Percentiles rank a stretch among this genome's conserved stretches.
These are phyloP conservation scores for Buxus sempervirens DNA, from an alignment of 164 flowering plant genomes.

Conservation along the genomic window DNA sequence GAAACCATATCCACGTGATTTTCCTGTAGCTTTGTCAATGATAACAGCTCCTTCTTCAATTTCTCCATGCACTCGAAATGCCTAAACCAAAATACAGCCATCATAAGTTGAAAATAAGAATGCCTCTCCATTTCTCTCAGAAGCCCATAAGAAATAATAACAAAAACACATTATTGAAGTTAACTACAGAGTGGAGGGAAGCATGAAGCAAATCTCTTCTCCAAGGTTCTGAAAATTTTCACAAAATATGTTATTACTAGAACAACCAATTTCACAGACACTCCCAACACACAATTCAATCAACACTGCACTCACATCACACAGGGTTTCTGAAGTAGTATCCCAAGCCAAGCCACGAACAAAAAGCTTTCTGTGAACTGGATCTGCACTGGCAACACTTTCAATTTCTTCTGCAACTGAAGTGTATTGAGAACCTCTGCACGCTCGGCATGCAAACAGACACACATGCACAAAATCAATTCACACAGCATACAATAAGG, in stretches of 20 bases:
- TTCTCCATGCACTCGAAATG: slow-evolving; percentile 67
- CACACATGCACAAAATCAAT: slow-evolving; percentile 65
- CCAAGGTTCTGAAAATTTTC: not conserved
- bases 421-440: slow-evolving; percentile 71
- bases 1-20: slow-evolving; percentile 78
- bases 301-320: slow-evolving; percentile 80
- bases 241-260: not conserved
- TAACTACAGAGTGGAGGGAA: not conserved
- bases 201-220: slow-evolving; percentile 4
- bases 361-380: slow-evolving; percentile 80
- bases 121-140: not conserved
- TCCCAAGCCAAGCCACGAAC: slow-evolving; percentile 83
- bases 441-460: slow-evolving; percentile 57
- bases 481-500: slow-evolving; percentile 43
- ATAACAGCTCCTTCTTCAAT: slow-evolving; percentile 84
- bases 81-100: slow-evolving; percentile 35
- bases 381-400: slow-evolving; percentile 71
- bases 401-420: slow-evolving; percentile 71
- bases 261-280: slow-evolving; percentile 11
- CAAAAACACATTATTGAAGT: not conserved
- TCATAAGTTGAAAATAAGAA: slow-evolving; percentile 6
- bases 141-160: not conserved
- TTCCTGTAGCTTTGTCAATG: slow-evolving; percentile 61
- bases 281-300: slow-evolving; percentile 33
- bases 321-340: slow-evolving; percentile 74